Evolutionary conservation across 495 filamentous ascomycete species (phyloP).

Genomic region (Hypoxylon fuscum): DNA sequence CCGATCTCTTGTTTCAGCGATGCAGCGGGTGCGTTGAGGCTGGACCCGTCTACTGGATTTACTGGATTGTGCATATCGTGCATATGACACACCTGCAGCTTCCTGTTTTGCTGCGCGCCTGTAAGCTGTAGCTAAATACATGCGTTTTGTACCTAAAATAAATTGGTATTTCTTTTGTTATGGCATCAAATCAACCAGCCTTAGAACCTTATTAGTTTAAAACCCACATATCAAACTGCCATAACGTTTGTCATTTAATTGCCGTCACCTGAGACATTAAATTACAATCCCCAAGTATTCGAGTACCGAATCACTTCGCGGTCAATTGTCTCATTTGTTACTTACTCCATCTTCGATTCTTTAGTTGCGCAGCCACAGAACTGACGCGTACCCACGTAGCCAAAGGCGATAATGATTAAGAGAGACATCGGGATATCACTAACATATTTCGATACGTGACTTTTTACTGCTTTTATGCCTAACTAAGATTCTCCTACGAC

Average conservation of each 20-base stretch:
- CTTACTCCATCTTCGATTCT: slow-evolving; percentile 1
- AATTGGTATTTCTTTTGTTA: slow-evolving; percentile 18
- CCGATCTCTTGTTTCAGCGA: slow-evolving; percentile 26
- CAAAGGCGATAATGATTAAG: slow-evolving; percentile 32
- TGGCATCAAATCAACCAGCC: slow-evolving; percentile 11
- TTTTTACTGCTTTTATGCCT: slow-evolving; percentile 22
- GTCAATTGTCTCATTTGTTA: slow-evolving; percentile 29
- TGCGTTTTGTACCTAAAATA: neutral
- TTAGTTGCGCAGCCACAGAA: slow-evolving; percentile 38
- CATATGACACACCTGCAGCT: slow-evolving; percentile 34
- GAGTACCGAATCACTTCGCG: slow-evolving; percentile 9
- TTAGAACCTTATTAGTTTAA: neutral
- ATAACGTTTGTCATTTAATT: neutral
- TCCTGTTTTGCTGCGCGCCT: slow-evolving; percentile 28
- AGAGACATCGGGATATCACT: slow-evolving; percentile 25
- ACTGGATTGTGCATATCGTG: slow-evolving; percentile 16
- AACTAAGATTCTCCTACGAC: slow-evolving; percentile 20
- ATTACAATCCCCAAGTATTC: slow-evolving; percentile 3
- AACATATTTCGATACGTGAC: slow-evolving; percentile 24
- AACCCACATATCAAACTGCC: slow-evolving; percentile 7
- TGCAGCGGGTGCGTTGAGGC: slow-evolving; percentile 29
- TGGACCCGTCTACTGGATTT: slow-evolving; percentile 22
- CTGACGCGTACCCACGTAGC: slow-evolving; percentile 39
- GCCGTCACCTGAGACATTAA: slow-evolving; percentile 18
- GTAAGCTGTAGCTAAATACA: slow-evolving; percentile 8